Conservation (phyloP, 1,139 yeast genomes). For the Blastobotrys indianensis region DNA sequence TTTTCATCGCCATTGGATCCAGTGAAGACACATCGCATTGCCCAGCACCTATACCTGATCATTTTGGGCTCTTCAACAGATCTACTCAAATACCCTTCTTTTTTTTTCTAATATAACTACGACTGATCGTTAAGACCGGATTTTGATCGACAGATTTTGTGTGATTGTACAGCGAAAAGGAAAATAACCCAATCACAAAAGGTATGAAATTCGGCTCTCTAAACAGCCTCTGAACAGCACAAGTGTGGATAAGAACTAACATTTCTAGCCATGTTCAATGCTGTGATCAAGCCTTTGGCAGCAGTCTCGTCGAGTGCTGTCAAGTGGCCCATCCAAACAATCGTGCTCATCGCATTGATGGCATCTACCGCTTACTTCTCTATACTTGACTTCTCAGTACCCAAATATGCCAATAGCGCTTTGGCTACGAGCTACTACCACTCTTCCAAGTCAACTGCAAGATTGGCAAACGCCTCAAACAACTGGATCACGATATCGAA, state of each 20-base stretch:
- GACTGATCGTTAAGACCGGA: too few relatives aligned
- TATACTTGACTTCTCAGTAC: slow-evolving; percentile 72
- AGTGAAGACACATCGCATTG: too few relatives aligned
- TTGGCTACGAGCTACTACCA: slow-evolving; percentile 26
- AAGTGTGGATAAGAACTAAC: not conserved
- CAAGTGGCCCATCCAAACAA: slow-evolving; percentile 82
- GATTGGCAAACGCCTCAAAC: slow-evolving; percentile 4
- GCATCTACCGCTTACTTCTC: slow-evolving; percentile 81
- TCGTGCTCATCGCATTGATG: slow-evolving; percentile 63
- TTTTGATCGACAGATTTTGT: too few relatives aligned
- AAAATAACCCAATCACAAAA: too few relatives aligned
- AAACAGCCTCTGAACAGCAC: too few relatives aligned
- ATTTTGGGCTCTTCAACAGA: too few relatives aligned
- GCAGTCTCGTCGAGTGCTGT: slow-evolving; percentile 54
- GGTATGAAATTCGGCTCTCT: too few relatives aligned
- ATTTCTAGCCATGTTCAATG: slow-evolving; percentile 2
- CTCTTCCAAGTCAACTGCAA: slow-evolving; percentile 13
- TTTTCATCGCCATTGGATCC: too few relatives aligned
- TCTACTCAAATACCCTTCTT: too few relatives aligned
- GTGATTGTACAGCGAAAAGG: too few relatives aligned
- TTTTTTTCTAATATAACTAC: too few relatives aligned
- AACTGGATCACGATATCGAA: slow-evolving; percentile 21
- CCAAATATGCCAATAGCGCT: slow-evolving; percentile 29
- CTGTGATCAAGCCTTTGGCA: not conserved
- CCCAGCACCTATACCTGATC: too few relatives aligned